These are phyloP conservation scores for Daldinia eschscholtzii DNA, from an alignment of 2,329 filamentous ascomycete genomes.

Conservation along the genomic window DNA sequence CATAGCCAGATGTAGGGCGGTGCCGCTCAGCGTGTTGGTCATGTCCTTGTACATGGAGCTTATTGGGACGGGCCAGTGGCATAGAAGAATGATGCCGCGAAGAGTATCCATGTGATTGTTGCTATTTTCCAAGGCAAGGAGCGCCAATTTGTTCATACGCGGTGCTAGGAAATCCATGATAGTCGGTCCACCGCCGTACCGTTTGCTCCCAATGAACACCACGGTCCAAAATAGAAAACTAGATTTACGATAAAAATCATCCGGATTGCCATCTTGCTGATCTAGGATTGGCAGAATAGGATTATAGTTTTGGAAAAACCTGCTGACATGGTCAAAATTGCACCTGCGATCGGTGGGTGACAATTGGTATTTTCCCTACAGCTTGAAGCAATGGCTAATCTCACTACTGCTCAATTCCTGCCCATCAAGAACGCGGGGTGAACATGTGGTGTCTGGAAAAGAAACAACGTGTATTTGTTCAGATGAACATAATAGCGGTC, in stretches of 20 bases:
- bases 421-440: neutral
- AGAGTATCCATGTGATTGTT: neutral
- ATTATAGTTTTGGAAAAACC: neutral
- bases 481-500: neutral
- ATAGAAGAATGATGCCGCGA: conserved; percentile 1
- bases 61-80: neutral
- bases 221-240: neutral
- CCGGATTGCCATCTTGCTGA: neutral
- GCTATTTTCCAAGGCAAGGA: neutral
- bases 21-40: conserved; percentile 1
- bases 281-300: neutral
- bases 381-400: conserved; percentile 1
- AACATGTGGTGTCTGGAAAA: neutral
- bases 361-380: neutral
- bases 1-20: conserved; percentile 3
- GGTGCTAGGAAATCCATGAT: conserved; percentile 7
- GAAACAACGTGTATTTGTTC: neutral
- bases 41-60: conserved; percentile 6
- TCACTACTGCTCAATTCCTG: neutral
- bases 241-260: neutral
- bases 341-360: too few species aligned
- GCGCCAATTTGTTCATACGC: conserved; percentile 6
- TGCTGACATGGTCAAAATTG: neutral
- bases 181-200: neutral
- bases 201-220: neutral